Evolutionary conservation across 345 rosid genomes (phyloP), one percentile per base, ranked within the genome.

Genomic region (Cardamine occulta): DNA sequence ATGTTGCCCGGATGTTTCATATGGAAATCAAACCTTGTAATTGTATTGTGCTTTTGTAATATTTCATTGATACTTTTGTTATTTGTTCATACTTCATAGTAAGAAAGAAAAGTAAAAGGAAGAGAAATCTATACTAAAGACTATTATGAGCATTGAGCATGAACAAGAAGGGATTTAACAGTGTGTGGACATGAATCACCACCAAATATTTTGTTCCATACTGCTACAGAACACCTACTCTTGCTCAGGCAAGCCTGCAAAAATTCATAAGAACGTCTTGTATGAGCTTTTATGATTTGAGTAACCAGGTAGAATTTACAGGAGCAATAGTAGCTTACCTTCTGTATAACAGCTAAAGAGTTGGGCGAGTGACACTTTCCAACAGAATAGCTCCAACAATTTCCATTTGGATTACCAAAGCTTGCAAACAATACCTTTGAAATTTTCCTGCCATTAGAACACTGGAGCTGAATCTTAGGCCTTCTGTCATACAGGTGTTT

Each of bases 231-330:
- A 55, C 95, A 89, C 61, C 32, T 73, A 52, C 26, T 74, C 82
- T 81, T 80, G 71, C 85, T 85, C 6, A 85, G 31, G 45, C 95
- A 87, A 62, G 86, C 95, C 91, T 87, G 63, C 70, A 81, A 13
- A 48, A 69, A 48, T 24, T 76, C 42, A 51, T 11, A 42, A 40
- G 24, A 3, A 44, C 24, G 14, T 5, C 24, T 53, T 54, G 9
- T 63, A 54, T 57, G 14, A 8, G 11, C 18, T 61, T 29, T 59
- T n/a, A 64, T 9, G 74, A 44, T 57, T 57, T 11, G 21, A 28
- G 21, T 21, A 64, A 29, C 13, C 12, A 65, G 17, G 40, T 29
- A 17, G 13, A 24, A 10, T 63, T 70, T 32, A 57, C 63, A 65
- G 28, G 39, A 64, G 32, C 1, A 12, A 8, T 52, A 73, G 31